Evolutionary conservation across 345 rosid genomes (phyloP).

Genomic region (Eucalyptus fibrosa): DNA sequence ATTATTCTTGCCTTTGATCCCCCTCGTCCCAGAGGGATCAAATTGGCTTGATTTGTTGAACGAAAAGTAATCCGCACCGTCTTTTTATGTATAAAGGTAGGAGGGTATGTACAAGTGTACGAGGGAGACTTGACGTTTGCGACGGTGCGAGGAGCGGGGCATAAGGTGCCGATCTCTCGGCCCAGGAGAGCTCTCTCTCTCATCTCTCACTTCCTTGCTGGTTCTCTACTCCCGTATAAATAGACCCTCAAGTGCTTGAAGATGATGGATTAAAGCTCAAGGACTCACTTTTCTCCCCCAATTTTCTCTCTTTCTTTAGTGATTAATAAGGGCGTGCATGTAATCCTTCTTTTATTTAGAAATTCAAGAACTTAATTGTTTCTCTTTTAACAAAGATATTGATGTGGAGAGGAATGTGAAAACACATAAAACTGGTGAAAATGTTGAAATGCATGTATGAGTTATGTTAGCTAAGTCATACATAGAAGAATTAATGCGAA

Average conservation of each 20-base stretch:
- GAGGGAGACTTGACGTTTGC: conserved; percentile 59
- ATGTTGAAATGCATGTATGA: background rate
- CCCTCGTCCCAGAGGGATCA: background rate
- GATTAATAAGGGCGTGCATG: background rate
- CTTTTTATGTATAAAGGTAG: conserved; percentile 20
- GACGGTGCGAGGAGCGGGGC: conserved; percentile 87
- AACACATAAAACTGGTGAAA: background rate
- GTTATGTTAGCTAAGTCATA: background rate
- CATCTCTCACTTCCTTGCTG: conserved; percentile 47
- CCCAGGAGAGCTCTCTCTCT: conserved; percentile 70
- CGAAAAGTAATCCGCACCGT: background rate
- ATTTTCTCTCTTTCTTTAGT: background rate
- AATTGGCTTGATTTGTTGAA: background rate
- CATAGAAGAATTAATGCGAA: background rate
- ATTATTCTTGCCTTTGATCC: background rate
- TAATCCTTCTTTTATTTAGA: background rate
- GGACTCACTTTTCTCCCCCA: background rate
- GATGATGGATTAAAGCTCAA: background rate
- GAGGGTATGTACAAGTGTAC: conserved; percentile 74
- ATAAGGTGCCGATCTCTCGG: conserved; percentile 79
- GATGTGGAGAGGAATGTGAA: background rate
- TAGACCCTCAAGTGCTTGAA: background rate
- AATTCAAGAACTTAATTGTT: background rate
- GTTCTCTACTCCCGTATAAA: conserved; percentile 45
- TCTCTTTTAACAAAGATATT: background rate